Base-by-base conservation (phyloP, 2,329 filamentous ascomycete genomes). In the Dactylellina leptospora region DNA sequence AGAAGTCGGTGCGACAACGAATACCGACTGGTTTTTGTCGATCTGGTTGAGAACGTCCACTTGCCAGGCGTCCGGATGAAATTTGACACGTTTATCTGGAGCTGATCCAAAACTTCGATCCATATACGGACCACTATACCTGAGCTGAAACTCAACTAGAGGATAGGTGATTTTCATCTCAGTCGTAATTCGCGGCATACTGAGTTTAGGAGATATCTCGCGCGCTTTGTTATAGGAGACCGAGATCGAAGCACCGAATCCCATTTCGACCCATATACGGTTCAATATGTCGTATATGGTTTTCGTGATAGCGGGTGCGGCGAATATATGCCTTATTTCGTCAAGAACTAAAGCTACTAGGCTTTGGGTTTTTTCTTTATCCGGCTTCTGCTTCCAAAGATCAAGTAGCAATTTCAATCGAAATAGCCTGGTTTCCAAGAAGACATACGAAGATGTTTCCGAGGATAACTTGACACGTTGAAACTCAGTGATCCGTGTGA, bases 11-110 rank as follows among this genome's bases (percentile, higher is more conserved):
- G 90, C 90, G 6, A 93, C 87, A 0, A 92, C 88, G 68, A 93
- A 87, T 0, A 91, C 81, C 75, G 88, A 91, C 74, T 87, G 85
- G 59, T 89, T 82, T 0, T 83, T 83, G 78, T 93, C 90, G 36
- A 93, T 87, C 38, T 86, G 85, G 74, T 93, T 88, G 0, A 93
- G 82, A 0, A 93, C 90, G 36, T 86, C 82, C 61, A 88, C 82
- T 79, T 93, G 90, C 90, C 90, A 93, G 2, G 84, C 85, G 80
- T 93, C 90, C 0, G 90, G 90, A 3, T 87, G 80, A 77, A 93
- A 93, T 1, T 84, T 83, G 0, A 91, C 89, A 69, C 90, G 85
- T n/a, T 82, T 74, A 77, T 93, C 90, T 0, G 86, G 84, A 10
- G 81, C 82, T 0, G 89, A 87, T 76, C 90, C 88, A 76, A 92